Evolutionary conservation across 352 stramenopile genomes (phyloP).

Genomic region (Globisporangium canariense): DNA sequence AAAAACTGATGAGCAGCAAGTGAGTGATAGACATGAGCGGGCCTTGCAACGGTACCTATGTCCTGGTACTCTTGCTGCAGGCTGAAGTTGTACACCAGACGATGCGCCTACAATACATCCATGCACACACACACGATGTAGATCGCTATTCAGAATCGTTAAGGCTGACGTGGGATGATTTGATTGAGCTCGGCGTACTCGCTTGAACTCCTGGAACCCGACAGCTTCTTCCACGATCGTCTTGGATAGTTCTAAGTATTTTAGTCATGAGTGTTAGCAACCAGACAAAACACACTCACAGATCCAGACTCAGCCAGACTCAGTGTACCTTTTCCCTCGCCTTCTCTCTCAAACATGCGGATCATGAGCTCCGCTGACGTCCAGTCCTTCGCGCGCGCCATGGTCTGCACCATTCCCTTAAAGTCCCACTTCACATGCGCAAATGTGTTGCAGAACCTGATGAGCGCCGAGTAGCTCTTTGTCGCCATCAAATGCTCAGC

Average conservation of each 20-base stretch:
- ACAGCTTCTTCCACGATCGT: slow-evolving; percentile 54
- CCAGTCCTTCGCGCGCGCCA: slow-evolving; percentile 59
- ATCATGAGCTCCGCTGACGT: slow-evolving; percentile 46
- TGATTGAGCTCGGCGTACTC: slow-evolving; percentile 12
- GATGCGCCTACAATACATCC: slow-evolving; percentile 36
- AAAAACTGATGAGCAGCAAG: neutral
- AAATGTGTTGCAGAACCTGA: slow-evolving; percentile 44
- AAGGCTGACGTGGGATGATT: neutral
- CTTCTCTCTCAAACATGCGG: slow-evolving; percentile 3
- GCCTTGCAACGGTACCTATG: slow-evolving; percentile 23
- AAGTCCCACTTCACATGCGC: slow-evolving; percentile 36
- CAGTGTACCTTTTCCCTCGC: slow-evolving; percentile 1
- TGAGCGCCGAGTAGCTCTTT: slow-evolving; percentile 50
- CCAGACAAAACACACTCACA: neutral
- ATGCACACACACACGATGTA: neutral
- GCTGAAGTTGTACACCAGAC: slow-evolving; percentile 47
- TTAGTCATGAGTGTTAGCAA: neutral
- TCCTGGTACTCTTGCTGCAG: slow-evolving; percentile 56
- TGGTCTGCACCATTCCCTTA: slow-evolving; percentile 30
- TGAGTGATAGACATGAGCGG: neutral
- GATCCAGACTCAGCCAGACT: no score
- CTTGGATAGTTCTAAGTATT: slow-evolving; percentile 23
- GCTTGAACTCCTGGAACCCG: slow-evolving; percentile 51
- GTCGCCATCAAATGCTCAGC: slow-evolving; percentile 24
- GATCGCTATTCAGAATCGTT: neutral